Evolutionary conservation across 2,329 filamentous ascomycete species (phyloP).

Genomic region (Proliferodiscus dingleyae): DNA sequence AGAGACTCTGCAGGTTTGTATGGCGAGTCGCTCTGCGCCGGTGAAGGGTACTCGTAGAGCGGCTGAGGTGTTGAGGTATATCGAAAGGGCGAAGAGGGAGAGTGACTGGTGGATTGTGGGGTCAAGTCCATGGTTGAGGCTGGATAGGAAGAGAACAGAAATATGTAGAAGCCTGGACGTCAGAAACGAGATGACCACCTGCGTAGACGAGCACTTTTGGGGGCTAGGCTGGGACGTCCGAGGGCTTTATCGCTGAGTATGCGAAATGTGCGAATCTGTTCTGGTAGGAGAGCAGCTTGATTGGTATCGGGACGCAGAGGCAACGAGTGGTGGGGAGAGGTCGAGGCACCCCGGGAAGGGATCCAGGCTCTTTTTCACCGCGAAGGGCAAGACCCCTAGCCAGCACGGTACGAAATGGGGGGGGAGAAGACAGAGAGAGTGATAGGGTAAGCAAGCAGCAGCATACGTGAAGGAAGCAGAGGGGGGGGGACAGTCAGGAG

Average conservation of each 20-base stretch:
- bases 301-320: slow-evolving; percentile 6
- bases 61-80: slow-evolving; percentile 27
- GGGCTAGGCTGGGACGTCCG: slow-evolving; percentile 4
- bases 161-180: slow-evolving; percentile 2
- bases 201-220: slow-evolving; percentile 4
- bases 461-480: neutral
- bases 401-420: no score
- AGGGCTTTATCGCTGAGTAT: slow-evolving; percentile 9
- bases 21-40: slow-evolving; percentile 29
- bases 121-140: slow-evolving; percentile 29
- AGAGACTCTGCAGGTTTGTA: slow-evolving; percentile 27
- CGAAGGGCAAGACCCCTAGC: no score
- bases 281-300: slow-evolving; percentile 1
- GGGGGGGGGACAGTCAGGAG: neutral
- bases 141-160: slow-evolving; percentile 14
- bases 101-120: slow-evolving; percentile 29
- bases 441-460: neutral
- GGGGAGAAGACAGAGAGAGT: neutral
- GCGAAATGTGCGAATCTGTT: slow-evolving; percentile 2
- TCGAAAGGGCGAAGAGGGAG: slow-evolving; percentile 28
- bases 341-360: no score
- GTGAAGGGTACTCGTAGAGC: slow-evolving; percentile 32
- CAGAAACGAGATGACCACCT: neutral
- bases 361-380: no score
- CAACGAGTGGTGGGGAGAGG: neutral